phyloP scores from a whole-genome alignment of 73 alveolate genomes.

The Paramecium biaurelia region DNA sequence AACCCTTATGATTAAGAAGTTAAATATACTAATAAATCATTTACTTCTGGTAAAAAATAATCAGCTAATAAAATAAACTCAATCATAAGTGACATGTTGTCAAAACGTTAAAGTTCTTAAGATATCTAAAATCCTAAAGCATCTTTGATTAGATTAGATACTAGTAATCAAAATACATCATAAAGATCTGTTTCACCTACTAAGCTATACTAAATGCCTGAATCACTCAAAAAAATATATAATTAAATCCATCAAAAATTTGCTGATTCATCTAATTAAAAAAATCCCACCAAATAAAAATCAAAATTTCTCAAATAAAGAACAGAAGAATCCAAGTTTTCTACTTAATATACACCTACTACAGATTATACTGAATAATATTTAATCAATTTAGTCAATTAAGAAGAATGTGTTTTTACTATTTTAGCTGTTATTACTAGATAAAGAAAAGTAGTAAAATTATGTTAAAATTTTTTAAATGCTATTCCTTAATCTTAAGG shows the following conservation, averaged over 20 bases:
- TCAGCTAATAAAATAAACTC: slow-evolving; percentile 22
- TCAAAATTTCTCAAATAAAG: neutral
- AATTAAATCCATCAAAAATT: neutral
- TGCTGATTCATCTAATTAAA: neutral
- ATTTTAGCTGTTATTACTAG: slow-evolving; percentile 13
- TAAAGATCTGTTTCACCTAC: slow-evolving; percentile 4
- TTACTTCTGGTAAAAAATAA: slow-evolving; percentile 10
- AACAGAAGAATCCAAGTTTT: slow-evolving; percentile 9
- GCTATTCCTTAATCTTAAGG: neutral
- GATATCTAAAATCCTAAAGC: neutral
- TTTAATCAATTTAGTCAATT: neutral
- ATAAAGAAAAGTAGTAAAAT: neutral
- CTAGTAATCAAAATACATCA: neutral
- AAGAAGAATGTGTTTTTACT: slow-evolving; percentile 31
- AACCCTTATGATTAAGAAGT: neutral
- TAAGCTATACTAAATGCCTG: slow-evolving; percentile 1
- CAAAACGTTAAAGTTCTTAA: neutral
- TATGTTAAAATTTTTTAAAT: slow-evolving; percentile 16
- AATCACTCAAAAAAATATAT: neutral
- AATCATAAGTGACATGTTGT: neutral
- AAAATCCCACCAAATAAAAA: neutral
- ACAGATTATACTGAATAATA: neutral
- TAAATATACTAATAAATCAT: slow-evolving; percentile 6
- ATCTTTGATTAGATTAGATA: neutral
- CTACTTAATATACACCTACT: neutral